Evolutionary conservation across 805 yeast genomes (phyloP).

Genomic region (Teunomyces kruisii): DNA sequence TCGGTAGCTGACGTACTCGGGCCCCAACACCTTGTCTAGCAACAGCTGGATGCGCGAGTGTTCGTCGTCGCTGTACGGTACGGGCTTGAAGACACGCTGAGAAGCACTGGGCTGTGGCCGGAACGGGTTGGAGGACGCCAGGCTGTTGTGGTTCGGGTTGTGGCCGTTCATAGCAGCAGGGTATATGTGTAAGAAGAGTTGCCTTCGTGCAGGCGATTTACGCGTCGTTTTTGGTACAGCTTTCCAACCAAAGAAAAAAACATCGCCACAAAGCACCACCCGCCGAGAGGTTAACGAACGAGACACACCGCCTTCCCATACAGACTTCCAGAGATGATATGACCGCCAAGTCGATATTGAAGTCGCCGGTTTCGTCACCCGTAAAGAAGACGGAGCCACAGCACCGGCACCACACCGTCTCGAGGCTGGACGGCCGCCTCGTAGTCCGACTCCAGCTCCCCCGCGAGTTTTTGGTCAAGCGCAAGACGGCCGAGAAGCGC

Average conservation of each 20-base stretch:
- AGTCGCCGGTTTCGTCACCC: constrained; percentile 3
- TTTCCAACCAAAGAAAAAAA: not conserved
- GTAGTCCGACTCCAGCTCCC: constrained; percentile 3
- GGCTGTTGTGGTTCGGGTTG: constrained; percentile 1
- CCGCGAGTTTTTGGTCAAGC: not conserved
- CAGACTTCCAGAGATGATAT: not conserved
- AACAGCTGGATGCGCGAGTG: constrained; percentile 31
- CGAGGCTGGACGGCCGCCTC: not conserved
- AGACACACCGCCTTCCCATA: not conserved
- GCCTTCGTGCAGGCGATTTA: not conserved
- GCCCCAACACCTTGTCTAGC: constrained; percentile 54
- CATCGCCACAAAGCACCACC: not conserved
- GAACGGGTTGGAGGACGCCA: constrained; percentile 2
- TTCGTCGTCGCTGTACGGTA: constrained; percentile 33
- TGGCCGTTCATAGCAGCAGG: constrained; percentile 1
- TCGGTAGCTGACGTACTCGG: constrained; percentile 73
- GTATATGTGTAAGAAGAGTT: not conserved
- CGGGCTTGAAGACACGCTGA: constrained; percentile 16
- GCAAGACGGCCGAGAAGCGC: constrained; percentile 1
- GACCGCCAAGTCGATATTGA: constrained; percentile 3
- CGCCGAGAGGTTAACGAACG: not conserved
- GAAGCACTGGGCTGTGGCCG: constrained; percentile 8
- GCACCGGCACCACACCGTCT: not conserved
- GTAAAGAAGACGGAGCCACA: not conserved
- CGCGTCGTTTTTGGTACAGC: not conserved